Evolutionary conservation across 441 rosid species (phyloP).

Genomic region (Viola pubescens): DNA sequence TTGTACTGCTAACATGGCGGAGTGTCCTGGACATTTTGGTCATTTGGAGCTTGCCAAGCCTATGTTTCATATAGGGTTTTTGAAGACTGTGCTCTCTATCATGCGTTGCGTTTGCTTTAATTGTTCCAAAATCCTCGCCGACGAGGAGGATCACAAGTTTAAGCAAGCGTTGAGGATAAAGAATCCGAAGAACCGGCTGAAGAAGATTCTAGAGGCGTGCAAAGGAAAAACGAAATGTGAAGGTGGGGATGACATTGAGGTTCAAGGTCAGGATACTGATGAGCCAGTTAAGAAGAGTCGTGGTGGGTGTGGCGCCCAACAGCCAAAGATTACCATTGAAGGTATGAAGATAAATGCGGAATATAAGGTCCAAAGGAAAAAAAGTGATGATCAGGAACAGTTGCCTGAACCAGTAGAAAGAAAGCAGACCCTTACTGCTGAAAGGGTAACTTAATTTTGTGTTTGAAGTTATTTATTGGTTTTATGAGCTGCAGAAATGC

Average conservation of each 20-base stretch:
- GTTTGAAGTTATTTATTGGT: neutral
- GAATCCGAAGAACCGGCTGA: slow-evolving; percentile 87
- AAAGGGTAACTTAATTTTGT: slow-evolving; percentile 50
- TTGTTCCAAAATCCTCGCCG: slow-evolving; percentile 85
- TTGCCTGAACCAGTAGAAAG: slow-evolving; percentile 96
- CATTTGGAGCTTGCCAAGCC: slow-evolving; percentile 98
- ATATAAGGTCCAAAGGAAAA: slow-evolving; percentile 75
- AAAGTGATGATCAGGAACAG: slow-evolving; percentile 81
- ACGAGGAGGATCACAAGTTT: slow-evolving; percentile 95
- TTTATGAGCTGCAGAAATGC: slow-evolving; percentile 5
- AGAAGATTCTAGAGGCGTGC: slow-evolving; percentile 85
- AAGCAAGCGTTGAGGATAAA: slow-evolving; percentile 90
- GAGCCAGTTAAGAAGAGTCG: slow-evolving; percentile 78
- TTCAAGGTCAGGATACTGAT: slow-evolving; percentile 55
- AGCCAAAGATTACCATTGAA: slow-evolving; percentile 85
- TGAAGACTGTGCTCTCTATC: slow-evolving; percentile 85
- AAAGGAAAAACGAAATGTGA: slow-evolving; percentile 91
- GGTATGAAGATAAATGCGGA: slow-evolving; percentile 98
- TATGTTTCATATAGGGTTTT: slow-evolving; percentile 89
- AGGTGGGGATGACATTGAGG: slow-evolving; percentile 79
- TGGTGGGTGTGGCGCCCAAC: slow-evolving; percentile 83
- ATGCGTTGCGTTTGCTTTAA: slow-evolving; percentile 97
- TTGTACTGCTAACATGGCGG: slow-evolving; percentile 94
- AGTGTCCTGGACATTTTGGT: slow-evolving; percentile 96
- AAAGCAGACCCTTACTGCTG: slow-evolving; percentile 94